Base-by-base conservation (phyloP, 23 red algal species). In the Pyropia yezoensis region DNA sequence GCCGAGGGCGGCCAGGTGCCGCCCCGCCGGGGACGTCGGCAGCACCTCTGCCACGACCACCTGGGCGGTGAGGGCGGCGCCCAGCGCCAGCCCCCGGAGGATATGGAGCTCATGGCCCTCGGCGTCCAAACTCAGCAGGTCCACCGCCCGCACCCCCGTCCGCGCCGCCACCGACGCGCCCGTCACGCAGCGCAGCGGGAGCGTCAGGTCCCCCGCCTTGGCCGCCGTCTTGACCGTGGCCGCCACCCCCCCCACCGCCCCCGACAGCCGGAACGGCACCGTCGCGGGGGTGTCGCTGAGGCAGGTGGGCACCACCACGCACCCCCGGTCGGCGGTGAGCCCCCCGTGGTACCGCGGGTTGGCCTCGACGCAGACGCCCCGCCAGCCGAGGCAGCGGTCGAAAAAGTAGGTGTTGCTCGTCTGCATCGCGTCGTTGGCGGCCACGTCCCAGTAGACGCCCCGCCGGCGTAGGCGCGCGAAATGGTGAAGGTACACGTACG, bases 381-480 rank as follows among this genome's bases (percentile, higher is more conserved):
- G 50, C 80, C 80, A 85, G 11, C 80, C 80, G 18, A 85, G 33
- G 50, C 80, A 85, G n/a, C 16, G 14, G 14, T 85, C 80, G 14
- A 85, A 59, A 69, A 85, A 73, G 51, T 75, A 85, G 13, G 80
- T 85, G 54, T 85, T 85, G 25, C 57, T 65, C n/a, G 75, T 69
- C 21, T 34, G 23, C 25, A 69, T 49, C 20, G 80, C 69, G 18
- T 86, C 25, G 45, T 86, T 76, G 8, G 80, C 67, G 3, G 80
- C 80, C 18, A 86, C 29, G 49, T 86, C 80, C 18, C 74, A 18
- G 27, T 75, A 86, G 2, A 86, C 69, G 5, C 70, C 80, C 17
- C 59, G 80, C 17, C 80, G 70, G 17, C 28, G 60, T 11, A 86
- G 45, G 19, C 52, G 47, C 25, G 22, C 45, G 26, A 86, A 86